These are phyloP conservation scores for Nemania abortiva DNA, from an alignment of 2,329 filamentous ascomycete species.

Conservation along the genomic window DNA sequence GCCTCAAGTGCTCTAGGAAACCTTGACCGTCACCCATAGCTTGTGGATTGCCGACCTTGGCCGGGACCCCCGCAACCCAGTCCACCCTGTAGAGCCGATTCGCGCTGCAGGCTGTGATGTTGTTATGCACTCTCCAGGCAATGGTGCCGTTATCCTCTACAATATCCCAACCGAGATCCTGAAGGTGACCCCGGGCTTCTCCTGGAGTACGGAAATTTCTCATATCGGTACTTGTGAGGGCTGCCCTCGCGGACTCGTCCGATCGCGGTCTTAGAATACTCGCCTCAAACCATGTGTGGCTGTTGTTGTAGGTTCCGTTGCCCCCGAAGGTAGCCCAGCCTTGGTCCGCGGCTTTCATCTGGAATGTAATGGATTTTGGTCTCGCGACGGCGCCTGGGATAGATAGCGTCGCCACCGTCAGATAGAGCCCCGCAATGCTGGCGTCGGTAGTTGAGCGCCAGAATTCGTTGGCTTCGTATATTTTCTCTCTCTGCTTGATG, in stretches of 20 bases:
- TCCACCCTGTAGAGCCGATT: conserved; percentile 35
- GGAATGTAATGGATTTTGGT: conserved; percentile 39
- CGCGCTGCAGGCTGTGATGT: conserved; percentile 24
- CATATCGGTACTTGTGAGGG: conserved; percentile 16
- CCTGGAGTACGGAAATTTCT: neutral
- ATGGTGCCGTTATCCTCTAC: conserved; percentile 28
- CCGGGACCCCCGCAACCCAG: conserved; percentile 30
- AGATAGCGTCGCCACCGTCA: conserved; percentile 15
- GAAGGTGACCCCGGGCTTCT: conserved; percentile 21
- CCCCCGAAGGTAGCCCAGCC: conserved; percentile 41
- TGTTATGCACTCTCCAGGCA: conserved; percentile 37
- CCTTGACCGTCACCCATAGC: conserved; percentile 33
- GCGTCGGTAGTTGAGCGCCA: conserved; percentile 16
- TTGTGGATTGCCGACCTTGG: conserved; percentile 23
- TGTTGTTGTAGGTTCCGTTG: conserved; percentile 39
- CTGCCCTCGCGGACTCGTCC: neutral
- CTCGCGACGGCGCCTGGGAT: conserved; percentile 10
- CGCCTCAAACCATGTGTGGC: conserved; percentile 43
- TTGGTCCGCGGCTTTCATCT: conserved; percentile 39
- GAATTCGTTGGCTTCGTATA: conserved; percentile 21
- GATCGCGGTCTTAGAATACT: conserved; percentile 39
- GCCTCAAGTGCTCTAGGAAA: conserved; percentile 36
- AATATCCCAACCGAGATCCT: conserved; percentile 36
- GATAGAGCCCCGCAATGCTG: conserved; percentile 19
- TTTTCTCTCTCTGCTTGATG: conserved; percentile 4